Base-by-base conservation (phyloP, 2,329 filamentous ascomycete species). In the Colletotrichum musicola region DNA sequence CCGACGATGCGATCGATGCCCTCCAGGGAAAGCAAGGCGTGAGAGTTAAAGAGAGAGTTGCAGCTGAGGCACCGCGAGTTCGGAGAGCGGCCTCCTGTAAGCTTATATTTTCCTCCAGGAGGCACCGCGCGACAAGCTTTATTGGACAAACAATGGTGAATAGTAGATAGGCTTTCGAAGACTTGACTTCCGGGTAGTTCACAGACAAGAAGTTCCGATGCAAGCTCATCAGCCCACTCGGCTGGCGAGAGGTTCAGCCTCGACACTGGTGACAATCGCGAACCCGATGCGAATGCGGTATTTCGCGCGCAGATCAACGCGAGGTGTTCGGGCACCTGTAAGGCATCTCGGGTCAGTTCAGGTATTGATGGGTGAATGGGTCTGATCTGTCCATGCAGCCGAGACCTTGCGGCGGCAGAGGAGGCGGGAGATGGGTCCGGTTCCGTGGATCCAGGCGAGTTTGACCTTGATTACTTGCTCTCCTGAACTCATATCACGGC, bases 241-340 rank as follows among this genome's bases (percentile, higher is more conserved):
- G 6, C 30, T 35, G 30, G 7, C 1, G 7, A 35, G 30, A 10
- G 30, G 30, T 35, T 35, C 30, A 35, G 30, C 30, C 30, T 35
- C 30, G 7, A 35, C 6, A 35, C 6, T 35, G 30, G 30, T 35
- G 30, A 35, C 2, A 10, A 4, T 35, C 30, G 30, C 30, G 54
- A 64, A n/a, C n/a, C 30, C 50, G 61, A 20, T 58, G 46, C 35
- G 54, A 59, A 62, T 53, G 49, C 40, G 38, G 50, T n/a, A 53
- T 46, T 20, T 22, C 64, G 55, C 30, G 27, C 22, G 61, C 22
- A 42, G 64, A 68, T 68, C 54, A 40, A 25, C 38, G 42, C 38
- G 51, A 56, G 27, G 57, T 38, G 30, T 60, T 49, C 25, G 60
- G 51, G 55, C 25, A 25, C 42, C 30, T 35, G 7, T 35, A 7